Evolutionary conservation across 1,139 yeast species (phyloP).

Genomic region (Suhomyces bokatorum): DNA sequence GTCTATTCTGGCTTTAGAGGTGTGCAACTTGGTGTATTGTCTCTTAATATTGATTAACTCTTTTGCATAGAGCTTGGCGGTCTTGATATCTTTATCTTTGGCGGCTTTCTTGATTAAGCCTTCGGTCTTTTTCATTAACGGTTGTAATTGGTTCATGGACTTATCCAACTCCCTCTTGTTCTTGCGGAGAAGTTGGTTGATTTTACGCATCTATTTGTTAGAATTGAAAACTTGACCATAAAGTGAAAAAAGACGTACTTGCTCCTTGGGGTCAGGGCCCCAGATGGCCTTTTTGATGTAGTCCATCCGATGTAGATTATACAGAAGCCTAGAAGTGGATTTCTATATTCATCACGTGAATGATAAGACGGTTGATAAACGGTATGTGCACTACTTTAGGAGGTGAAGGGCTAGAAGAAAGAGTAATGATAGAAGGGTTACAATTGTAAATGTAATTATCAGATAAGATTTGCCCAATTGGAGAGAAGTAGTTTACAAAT

Average conservation of each 20-base stretch:
- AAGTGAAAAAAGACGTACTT: conserved; percentile 39
- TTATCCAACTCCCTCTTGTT: conserved; percentile 83
- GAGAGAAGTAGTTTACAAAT: too few species aligned
- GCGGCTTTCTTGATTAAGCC: conserved; percentile 71
- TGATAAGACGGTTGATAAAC: not conserved
- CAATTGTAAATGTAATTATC: too few species aligned
- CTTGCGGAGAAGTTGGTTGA: conserved; percentile 78
- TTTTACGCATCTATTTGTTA: conserved; percentile 64
- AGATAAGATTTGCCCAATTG: too few species aligned
- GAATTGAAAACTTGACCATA: conserved; percentile 14
- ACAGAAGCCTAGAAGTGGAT: not conserved
- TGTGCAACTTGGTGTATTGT: conserved; percentile 72
- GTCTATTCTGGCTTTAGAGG: conserved; percentile 82
- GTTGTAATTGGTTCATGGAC: conserved; percentile 65
- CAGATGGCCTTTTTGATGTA: conserved; percentile 79
- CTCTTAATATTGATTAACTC: conserved; percentile 76
- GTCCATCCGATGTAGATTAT: conserved; percentile 50
- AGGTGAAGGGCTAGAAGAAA: too few species aligned
- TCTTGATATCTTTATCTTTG: conserved; percentile 72
- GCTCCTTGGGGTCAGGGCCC: conserved; percentile 97
- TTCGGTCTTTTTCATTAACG: conserved; percentile 74
- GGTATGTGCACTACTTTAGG: too few species aligned
- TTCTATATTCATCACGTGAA: not conserved
- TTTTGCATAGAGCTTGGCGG: conserved; percentile 77
- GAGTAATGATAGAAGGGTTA: too few species aligned